Base-by-base conservation (phyloP, 257 asterid species). In the Solanum boliviense region DNA sequence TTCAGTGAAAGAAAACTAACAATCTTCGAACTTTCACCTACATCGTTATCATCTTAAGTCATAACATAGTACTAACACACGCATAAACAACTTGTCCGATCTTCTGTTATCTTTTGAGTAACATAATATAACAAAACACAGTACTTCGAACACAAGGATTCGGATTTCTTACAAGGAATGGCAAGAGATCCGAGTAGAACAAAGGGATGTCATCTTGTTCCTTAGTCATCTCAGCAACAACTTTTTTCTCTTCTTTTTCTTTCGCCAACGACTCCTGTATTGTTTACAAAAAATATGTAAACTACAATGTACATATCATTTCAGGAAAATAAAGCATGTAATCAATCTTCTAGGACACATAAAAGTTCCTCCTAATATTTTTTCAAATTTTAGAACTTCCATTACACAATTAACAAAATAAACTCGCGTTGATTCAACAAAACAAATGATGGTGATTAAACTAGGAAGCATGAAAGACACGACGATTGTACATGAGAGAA, bases 151-250 rank as follows among this genome's bases (percentile, higher is more conserved):
- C 29, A 29, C 35, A 39, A 67, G 52, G 48, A 38, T 12, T 25
- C 72, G 3, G 39, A 46, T 16, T 41, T 68, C 98, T 92, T 90
- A 95, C 98, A 62, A 96, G 99, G 89, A 96, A 98, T 6, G 98
- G 98, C 95, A 96, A 93, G 87, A 95, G 88, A 93, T 96, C 98
- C 0, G 99, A 95, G 88, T 96, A 96, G 93, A 96, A 96, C 86
- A 96, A 93, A 32, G 98, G 85, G 72, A 93, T 90, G 23, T 96
- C 99, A 78, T 96, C 98, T 36, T 91, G 94, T 82, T 89, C 92
- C 23, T 89, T 79, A 31, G 89, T 88, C 38, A 88, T 48, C 74
- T 83, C 87, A 4, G 52, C 34, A 1, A 86, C 27, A 6, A 73
- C 91, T 88, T 90, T 91, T 76, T 88, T 92, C 60, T 94, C 98